Evolutionary conservation across 768 basidiomycete species (phyloP), one percentile per base, ranked within the genome.

Genomic region (Trametes cinnabarina): DNA sequence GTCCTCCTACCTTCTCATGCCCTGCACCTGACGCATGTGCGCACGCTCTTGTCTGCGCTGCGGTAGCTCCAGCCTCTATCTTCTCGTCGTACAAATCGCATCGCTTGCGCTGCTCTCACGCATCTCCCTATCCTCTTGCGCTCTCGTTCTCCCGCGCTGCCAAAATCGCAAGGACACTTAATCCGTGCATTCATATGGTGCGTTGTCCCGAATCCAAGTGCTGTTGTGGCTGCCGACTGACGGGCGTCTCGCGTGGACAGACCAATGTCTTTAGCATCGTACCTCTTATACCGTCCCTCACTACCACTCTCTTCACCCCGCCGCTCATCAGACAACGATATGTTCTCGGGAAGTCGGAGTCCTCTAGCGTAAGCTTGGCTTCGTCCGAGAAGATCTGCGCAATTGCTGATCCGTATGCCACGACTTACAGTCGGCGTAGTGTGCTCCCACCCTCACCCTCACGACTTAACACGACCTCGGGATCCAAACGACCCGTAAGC

Each of bases 1-100:
- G 54, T 47, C 14, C 23, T 26, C n/a, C 37, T 39, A 12, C 22
- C 37, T 40, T 55, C 54, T 55, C 54, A 48, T 55, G 37, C 46
- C 39, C 35, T 19, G 47, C 46, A 46, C 35, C n/a, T 39, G 37
- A 28, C 54, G 37, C 53, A 22, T n/a, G 14, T 14, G 35, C 54
- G 40, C 54, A 47, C 48, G 46, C 23, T 26, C 17, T 44, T 19
- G 54, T 44, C 35, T 12, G 10, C 46, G 54, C 54, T 47, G 54
- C 54, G 46, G 53, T 39, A 47, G 46, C 37, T n/a, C n/a, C 46
- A 44, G 37, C 19, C 6, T 32, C 15, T 46, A 46, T 46, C 44
- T 46, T 46, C 19, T 43, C 44, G 9, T 11, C 15, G 12, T 28
- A 39, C 25, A 26, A 3, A 46, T 46, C 23, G 5, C n/a, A 15